Evolutionary conservation across 257 asterid genomes (phyloP).

Genomic region (Jaltomata sinuosa): DNA sequence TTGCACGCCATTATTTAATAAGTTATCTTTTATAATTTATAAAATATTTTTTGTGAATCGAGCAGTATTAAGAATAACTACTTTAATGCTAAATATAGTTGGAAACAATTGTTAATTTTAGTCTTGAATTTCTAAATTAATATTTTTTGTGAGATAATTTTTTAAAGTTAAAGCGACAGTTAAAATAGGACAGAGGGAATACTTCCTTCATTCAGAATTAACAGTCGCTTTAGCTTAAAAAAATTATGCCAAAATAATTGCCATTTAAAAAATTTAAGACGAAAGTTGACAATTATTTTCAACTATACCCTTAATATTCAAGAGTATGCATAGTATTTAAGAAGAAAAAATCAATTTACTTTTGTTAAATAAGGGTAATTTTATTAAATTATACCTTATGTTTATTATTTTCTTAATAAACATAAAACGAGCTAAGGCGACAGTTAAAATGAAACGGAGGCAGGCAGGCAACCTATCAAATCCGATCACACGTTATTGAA

Average conservation of each 20-base stretch:
- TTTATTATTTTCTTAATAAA: too few relatives aligned
- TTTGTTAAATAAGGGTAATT: background rate
- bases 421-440: background rate
- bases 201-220: background rate
- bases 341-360: background rate
- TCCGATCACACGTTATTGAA: too few relatives aligned
- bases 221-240: background rate
- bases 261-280: background rate
- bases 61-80: too few relatives aligned
- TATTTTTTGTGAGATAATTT: too few relatives aligned
- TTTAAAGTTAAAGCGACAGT: background rate
- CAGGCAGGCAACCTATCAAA: too few relatives aligned
- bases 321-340: background rate
- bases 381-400: background rate
- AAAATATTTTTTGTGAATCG: too few relatives aligned
- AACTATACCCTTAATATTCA: background rate
- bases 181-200: background rate
- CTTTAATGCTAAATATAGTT: too few relatives aligned
- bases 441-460: too few relatives aligned
- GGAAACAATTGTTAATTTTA: too few relatives aligned
- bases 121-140: too few relatives aligned
- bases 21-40: too few relatives aligned
- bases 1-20: too few relatives aligned
- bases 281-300: background rate
- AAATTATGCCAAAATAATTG: background rate